Conservation (phyloP, 75 land plant species). For the Pinus tabuliformis region DNA sequence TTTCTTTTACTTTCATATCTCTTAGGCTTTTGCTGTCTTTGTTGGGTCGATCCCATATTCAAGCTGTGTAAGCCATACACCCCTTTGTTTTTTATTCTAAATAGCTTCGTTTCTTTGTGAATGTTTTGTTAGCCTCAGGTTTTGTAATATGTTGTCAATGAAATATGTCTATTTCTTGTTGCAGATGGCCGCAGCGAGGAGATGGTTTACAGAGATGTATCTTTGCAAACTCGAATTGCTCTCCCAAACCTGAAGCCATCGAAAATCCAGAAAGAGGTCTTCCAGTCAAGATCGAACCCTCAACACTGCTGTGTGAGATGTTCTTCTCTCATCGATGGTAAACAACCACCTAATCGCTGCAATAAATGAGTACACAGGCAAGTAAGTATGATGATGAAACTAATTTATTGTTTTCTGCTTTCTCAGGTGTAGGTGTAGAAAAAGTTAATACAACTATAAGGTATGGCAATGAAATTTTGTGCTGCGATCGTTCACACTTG, state of each 20-base stretch:
- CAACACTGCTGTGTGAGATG: neutral
- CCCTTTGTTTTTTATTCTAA: neutral
- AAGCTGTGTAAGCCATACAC: neutral
- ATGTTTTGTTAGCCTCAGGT: neutral
- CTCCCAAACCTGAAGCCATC: neutral
- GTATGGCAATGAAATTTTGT: constrained; percentile 16
- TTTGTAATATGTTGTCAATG: neutral
- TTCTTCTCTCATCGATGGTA: constrained; percentile 2
- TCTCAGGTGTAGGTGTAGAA: neutral
- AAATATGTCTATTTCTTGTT: neutral
- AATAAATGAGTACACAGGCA: neutral
- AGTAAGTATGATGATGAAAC: too few relatives aligned
- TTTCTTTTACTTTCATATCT: too few relatives aligned
- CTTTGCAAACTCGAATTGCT: neutral
- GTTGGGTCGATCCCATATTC: neutral
- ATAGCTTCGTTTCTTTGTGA: too few relatives aligned
- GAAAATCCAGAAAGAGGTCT: neutral
- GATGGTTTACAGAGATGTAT: neutral
- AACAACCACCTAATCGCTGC: neutral
- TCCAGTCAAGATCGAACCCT: neutral
- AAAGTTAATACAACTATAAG: neutral
- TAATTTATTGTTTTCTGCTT: neutral
- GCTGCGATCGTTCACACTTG: constrained; percentile 56
- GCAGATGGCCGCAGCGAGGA: neutral
- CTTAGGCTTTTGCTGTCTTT: neutral